phyloP scores from a whole-genome alignment of 805 yeast genomes.

The Kuraishia cidri region DNA sequence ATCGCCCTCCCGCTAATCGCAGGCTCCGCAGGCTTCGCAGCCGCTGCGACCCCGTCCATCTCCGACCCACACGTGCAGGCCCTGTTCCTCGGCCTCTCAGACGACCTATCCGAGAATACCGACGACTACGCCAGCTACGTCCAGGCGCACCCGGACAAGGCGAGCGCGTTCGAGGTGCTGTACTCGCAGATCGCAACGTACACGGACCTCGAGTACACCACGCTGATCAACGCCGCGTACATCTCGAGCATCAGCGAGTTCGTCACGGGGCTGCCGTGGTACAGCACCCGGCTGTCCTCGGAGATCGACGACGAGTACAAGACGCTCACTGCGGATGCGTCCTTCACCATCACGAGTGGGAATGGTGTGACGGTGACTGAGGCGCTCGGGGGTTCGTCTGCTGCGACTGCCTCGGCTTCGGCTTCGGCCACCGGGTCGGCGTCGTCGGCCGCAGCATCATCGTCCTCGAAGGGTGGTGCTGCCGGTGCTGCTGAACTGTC shows the following conservation, averaged over 20 bases:
- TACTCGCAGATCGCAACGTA: conserved; percentile 21
- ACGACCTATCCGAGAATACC: conserved; percentile 22
- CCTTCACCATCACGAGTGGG: too few relatives aligned
- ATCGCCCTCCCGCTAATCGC: too few relatives aligned
- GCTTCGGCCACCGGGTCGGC: conserved; percentile 7
- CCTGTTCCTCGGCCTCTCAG: conserved; percentile 25
- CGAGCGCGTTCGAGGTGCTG: conserved; percentile 14
- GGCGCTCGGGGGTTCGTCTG: conserved; percentile 2
- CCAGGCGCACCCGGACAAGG: conserved; percentile 16
- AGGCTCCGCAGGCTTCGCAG: too few relatives aligned
- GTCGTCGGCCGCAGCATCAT: conserved; percentile 6
- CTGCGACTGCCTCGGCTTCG: conserved; percentile 8
- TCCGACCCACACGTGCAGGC: conserved; percentile 9
- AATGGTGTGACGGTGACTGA: not conserved
- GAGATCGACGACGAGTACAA: too few relatives aligned
- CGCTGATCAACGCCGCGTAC: conserved; percentile 9
- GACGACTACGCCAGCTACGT: conserved; percentile 22
- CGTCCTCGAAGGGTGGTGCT: too few relatives aligned
- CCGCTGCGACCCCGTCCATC: too few relatives aligned
- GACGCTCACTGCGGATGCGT: too few relatives aligned
- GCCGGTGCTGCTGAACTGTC: too few relatives aligned
- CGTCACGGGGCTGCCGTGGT: conserved; percentile 25
- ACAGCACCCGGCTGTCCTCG: conserved; percentile 17
- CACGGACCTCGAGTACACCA: conserved; percentile 26
- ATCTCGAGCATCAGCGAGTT: conserved; percentile 12